phyloP scores from a whole-genome alignment of 177 flowering plant genomes.

The Vitis hybrid region DNA sequence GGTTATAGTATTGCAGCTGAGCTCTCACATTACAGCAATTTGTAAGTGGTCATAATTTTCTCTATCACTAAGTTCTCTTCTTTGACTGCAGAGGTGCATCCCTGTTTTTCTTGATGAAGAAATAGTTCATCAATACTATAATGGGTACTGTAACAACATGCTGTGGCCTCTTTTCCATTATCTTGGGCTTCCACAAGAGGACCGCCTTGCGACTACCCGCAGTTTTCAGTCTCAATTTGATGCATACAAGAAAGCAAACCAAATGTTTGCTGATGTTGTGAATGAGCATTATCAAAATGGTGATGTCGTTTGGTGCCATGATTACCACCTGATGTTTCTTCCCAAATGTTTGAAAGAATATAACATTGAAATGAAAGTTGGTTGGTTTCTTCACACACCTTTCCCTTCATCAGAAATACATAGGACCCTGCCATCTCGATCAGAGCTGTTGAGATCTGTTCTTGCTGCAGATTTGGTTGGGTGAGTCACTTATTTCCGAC shows the following conservation, averaged over 20 bases:
- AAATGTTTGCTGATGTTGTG: constrained; percentile 96
- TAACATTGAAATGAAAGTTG: constrained; percentile 86
- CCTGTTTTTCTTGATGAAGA: constrained; percentile 96
- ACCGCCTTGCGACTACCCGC: constrained; percentile 88
- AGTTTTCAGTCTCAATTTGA: constrained; percentile 95
- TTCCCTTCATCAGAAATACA: constrained; percentile 97
- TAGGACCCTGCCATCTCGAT: constrained; percentile 87
- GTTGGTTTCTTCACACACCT: constrained; percentile 98
- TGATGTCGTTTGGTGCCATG: constrained; percentile 97
- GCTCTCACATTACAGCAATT: too few species aligned
- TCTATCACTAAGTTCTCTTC: too few species aligned
- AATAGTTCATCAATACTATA: constrained; percentile 85
- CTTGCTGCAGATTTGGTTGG: constrained; percentile 95
- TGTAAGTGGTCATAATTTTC: too few species aligned
- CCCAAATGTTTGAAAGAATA: constrained; percentile 79
- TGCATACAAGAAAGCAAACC: constrained; percentile 88
- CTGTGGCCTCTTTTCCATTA: constrained; percentile 97
- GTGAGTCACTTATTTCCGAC: constrained; percentile 29
- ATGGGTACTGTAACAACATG: constrained; percentile 95
- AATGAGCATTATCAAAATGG: constrained; percentile 79
- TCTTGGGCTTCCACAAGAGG: constrained; percentile 98
- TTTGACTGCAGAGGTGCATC: constrained; percentile 68
- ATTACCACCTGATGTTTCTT: constrained; percentile 95
- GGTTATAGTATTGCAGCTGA: too few species aligned
- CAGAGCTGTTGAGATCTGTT: constrained; percentile 82